Percentiles rank a stretch among this genome's conserved stretches.
Evolutionary conservation across 148 eudicot genomes (phyloP).

Genomic region (Gaultheria prostrata): DNA sequence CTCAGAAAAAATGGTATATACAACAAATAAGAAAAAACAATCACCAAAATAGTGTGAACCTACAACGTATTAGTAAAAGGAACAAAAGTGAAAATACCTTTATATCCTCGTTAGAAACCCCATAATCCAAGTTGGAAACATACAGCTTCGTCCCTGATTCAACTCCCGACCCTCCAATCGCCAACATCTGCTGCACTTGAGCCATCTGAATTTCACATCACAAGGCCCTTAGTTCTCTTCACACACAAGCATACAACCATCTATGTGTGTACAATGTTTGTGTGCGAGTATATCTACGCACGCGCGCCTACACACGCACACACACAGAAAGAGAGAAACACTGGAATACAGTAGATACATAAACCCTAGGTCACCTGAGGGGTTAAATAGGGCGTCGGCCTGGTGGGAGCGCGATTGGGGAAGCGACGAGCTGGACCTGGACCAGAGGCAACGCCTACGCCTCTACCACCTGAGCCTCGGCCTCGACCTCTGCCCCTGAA

Average conservation of each 20-base stretch:
- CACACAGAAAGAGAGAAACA: not conserved
- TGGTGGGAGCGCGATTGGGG: constrained; percentile 11
- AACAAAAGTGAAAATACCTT: constrained; percentile 14
- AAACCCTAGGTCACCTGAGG: constrained; percentile 18
- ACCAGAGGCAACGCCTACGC: constrained; percentile 5
- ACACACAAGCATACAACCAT: not conserved
- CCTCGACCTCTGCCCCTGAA: constrained; percentile 19
- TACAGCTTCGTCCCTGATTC: constrained; percentile 29
- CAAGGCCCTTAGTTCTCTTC: not conserved
- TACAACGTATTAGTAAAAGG: not conserved
- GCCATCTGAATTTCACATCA: constrained; percentile 13
- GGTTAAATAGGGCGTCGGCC: constrained; percentile 14
- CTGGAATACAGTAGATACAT: not conserved
- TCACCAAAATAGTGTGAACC: not conserved
- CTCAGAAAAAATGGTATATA: not conserved
- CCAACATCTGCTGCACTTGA: constrained; percentile 22
- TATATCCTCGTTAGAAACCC: constrained; percentile 34
- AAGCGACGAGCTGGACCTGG: constrained; percentile 25
- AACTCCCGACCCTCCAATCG: constrained; percentile 10
- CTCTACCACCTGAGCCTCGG: not conserved
- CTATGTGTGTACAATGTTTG: not conserved
- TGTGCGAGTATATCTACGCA: not conserved
- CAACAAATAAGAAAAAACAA: not conserved
- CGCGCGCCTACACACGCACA: too few species aligned
- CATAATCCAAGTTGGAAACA: constrained; percentile 38